Base-by-base conservation (phyloP, 768 basidiomycete genomes). In the Russula abietina region DNA sequence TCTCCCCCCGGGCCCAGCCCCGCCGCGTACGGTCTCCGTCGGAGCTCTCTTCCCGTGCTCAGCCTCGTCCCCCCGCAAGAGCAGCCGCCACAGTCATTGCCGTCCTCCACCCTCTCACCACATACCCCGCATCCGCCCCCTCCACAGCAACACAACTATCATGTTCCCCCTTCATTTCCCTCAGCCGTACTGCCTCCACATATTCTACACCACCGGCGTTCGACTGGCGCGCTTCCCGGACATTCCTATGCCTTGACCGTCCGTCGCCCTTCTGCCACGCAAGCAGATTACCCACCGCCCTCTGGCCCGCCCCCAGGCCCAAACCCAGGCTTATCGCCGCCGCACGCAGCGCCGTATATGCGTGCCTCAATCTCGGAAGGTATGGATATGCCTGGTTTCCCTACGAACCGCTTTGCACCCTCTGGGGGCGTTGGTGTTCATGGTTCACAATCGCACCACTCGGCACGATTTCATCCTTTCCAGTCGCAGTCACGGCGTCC, bases 331-430 rank as follows among this genome's bases (percentile, higher is more conserved):
- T 50, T 52, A 38, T 51, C 61, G 30, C 64, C 64, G 4, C 62
- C 62, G 1, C 57, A 55, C n/a, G 22, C 58, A 1, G 53, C 62
- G 11, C 62, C 62, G 17, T 45, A 64, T 46, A 59, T 64, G 51
- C 62, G 62, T 46, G 64, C 64, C 8, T 63, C 60, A 26, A 65
- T 65, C 26, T 62, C 64, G 6, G 64, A 62, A 28, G 60, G 60
- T 26, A 62, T 62, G 64, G 60, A 62, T 26, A 63, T 56, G 55
- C 64, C 64, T 3, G 50, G 60, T 3, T 33, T 62, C 33, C 55
- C 64, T 17, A 52, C 60, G 1, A 38, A n/a, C 24, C 64, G 64
- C n/a, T 24, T 62, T 28, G 32, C 39, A 17, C 8, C 36, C 2
- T 62, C 55, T 8, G 55, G 55, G 5, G 49, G 55, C 22, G 22